phyloP scores from a whole-genome alignment of 2,329 filamentous ascomycete genomes.

The Cladosporium colombiae region DNA sequence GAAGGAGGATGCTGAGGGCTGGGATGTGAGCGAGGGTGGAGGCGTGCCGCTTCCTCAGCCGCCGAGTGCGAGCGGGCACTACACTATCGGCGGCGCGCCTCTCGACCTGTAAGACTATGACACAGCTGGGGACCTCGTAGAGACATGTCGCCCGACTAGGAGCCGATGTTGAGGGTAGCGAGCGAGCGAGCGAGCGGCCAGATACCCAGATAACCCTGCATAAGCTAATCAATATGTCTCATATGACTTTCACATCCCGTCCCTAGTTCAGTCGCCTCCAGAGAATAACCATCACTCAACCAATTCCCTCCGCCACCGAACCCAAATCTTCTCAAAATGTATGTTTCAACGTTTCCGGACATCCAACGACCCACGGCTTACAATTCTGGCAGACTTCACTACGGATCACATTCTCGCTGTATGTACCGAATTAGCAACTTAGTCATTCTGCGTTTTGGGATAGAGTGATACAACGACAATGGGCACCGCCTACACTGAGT shows the following conservation, averaged over 20 bases:
- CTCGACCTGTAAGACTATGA: slow-evolving; percentile 23
- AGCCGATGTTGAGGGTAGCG: no score
- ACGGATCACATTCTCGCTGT: neutral
- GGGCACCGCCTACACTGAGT: neutral
- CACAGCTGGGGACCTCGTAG: no score
- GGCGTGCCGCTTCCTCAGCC: slow-evolving; percentile 24
- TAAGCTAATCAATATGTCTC: no score
- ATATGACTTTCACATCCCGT: no score
- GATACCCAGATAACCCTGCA: no score
- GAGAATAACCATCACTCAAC: no score
- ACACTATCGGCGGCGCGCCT: slow-evolving; percentile 28
- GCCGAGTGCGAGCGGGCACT: slow-evolving; percentile 22
- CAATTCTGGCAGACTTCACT: neutral
- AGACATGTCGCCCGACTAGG: no score
- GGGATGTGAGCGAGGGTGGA: slow-evolving; percentile 43
- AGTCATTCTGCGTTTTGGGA: neutral
- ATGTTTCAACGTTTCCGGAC: neutral
- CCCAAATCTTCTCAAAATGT: neutral
- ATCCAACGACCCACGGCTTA: neutral
- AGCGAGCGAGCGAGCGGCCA: no score
- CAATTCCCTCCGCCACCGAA: no score
- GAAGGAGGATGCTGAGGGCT: slow-evolving; percentile 40
- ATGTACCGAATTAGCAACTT: neutral
- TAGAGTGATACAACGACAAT: neutral
- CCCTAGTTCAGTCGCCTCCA: no score